These are phyloP conservation scores for Hypoxylon rickii DNA, from an alignment of 495 filamentous ascomycete genomes.

Conservation along the genomic window DNA sequence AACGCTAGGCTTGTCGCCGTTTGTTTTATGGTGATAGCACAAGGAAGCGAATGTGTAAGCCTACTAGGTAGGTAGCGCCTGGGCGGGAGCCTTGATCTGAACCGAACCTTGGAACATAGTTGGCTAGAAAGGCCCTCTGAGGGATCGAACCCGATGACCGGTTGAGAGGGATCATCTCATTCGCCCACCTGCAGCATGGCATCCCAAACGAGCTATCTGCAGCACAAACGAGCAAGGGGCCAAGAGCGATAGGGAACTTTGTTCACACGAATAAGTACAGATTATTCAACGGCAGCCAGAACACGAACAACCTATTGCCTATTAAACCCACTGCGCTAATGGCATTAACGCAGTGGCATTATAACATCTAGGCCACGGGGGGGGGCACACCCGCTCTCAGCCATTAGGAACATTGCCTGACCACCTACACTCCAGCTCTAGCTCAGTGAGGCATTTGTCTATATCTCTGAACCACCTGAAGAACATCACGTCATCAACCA, in stretches of 20 bases:
- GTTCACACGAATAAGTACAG: neutral
- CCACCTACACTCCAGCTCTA: neutral
- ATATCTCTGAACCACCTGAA: neutral
- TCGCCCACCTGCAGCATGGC: constrained; percentile 25
- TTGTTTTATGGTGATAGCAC: neutral
- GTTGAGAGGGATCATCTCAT: constrained; percentile 16
- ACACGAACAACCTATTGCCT: neutral
- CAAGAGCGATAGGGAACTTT: constrained; percentile 5
- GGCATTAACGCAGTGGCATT: constrained; percentile 1
- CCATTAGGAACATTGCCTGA: constrained; percentile 3
- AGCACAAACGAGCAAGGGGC: constrained; percentile 23
- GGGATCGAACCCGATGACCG: constrained; percentile 11
- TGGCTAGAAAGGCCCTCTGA: constrained; percentile 9
- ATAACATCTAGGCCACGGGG: constrained; percentile 9
- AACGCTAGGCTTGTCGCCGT: neutral
- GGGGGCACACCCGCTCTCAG: neutral
- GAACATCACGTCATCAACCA: constrained; percentile 6
- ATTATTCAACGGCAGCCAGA: constrained; percentile 8
- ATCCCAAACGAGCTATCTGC: constrained; percentile 29
- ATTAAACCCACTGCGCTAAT: constrained; percentile 1
- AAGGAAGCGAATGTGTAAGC: neutral
- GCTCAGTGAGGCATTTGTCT: constrained; percentile 28
- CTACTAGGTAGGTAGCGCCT: neutral
- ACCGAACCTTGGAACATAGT: neutral
- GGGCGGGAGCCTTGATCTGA: neutral